A percentile compares a stretch with the other conserved stretches of the same genome.
Evolutionary conservation across 2,329 filamentous ascomycete genomes (phyloP).

Genomic region (Xylaria sp.): DNA sequence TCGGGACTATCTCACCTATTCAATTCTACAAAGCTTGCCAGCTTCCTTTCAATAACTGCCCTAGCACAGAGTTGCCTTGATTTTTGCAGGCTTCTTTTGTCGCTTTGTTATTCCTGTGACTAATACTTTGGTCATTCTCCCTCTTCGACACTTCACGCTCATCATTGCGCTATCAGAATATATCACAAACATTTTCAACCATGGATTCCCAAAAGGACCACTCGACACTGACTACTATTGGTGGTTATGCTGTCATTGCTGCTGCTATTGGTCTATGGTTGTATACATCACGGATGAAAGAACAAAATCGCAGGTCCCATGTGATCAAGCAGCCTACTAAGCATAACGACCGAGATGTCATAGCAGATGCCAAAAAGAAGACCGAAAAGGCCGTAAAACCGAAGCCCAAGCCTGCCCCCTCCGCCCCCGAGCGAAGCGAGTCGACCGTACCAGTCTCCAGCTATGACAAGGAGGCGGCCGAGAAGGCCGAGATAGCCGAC

Average conservation of each 20-base stretch:
- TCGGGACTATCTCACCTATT: constrained; percentile 34
- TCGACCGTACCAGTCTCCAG: constrained; percentile 48
- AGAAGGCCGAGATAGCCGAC: constrained; percentile 72
- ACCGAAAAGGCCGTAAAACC: constrained; percentile 53
- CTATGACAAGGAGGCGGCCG: constrained; percentile 60
- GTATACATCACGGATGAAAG: constrained; percentile 40
- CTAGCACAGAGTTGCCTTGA: constrained; percentile 23
- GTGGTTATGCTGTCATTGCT: constrained; percentile 52
- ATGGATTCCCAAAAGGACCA: constrained; percentile 47
- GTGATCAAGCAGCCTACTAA: constrained; percentile 41
- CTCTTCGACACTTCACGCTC: not conserved
- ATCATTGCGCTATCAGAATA: not conserved
- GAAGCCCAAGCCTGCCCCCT: constrained; percentile 53
- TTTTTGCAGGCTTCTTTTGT: constrained; percentile 17
- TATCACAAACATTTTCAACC: constrained; percentile 29
- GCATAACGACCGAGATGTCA: constrained; percentile 43
- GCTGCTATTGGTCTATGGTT: constrained; percentile 48
- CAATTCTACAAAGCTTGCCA: constrained; percentile 30
- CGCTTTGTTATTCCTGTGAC: constrained; percentile 20
- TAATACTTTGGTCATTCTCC: not conserved
- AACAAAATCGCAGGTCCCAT: constrained; percentile 39
- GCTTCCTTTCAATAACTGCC: constrained; percentile 26
- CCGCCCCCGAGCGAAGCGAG: constrained; percentile 32
- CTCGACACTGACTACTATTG: constrained; percentile 51
- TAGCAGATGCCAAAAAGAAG: constrained; percentile 53